A percentile compares a stretch with the other conserved stretches of the same genome.
These are phyloP conservation scores for Clathrospora elynae DNA, from an alignment of 2,329 filamentous ascomycete genomes.

Conservation along the genomic window DNA sequence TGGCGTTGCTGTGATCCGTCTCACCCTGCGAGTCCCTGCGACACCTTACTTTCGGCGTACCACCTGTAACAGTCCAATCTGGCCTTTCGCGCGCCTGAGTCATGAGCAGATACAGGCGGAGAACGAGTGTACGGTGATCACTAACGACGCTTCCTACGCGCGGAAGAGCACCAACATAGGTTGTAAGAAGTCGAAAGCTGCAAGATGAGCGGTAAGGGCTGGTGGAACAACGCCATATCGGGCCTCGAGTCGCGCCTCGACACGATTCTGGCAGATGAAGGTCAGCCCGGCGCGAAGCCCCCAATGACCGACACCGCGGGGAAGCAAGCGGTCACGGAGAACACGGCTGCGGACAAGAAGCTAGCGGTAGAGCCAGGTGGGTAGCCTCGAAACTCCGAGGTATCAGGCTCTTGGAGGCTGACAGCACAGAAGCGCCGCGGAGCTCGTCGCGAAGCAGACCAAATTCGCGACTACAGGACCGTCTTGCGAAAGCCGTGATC, in stretches of 20 bases:
- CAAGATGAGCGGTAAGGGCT: constrained; percentile 42
- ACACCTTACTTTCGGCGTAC: constrained; percentile 32
- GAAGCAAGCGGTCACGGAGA: constrained; percentile 39
- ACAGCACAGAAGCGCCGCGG: constrained; percentile 59
- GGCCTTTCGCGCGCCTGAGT: constrained; percentile 36
- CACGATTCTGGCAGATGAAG: constrained; percentile 83
- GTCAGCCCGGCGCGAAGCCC: constrained; percentile 56
- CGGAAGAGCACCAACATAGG: constrained; percentile 2
- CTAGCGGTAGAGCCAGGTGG: constrained; percentile 43
- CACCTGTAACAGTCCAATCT: constrained; percentile 28
- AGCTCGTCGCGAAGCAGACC: constrained; percentile 68
- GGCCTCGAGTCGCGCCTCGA: constrained; percentile 93
- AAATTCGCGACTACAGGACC: constrained; percentile 86
- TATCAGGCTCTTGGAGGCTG: constrained; percentile 20
- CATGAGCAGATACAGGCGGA: constrained; percentile 40
- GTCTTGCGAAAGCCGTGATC: constrained; percentile 84
- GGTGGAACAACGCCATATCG: constrained; percentile 76
- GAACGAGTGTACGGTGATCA: constrained; percentile 39
- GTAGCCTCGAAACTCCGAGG: constrained; percentile 8
- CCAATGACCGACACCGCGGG: constrained; percentile 48
- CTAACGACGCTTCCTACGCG: constrained; percentile 18
- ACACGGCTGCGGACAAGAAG: constrained; percentile 35
- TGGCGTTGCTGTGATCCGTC: constrained; percentile 7
- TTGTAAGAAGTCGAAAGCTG: neutral
- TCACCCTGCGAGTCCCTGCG: constrained; percentile 25